These are phyloP conservation scores for Fusarium subglutinans DNA, from an alignment of 2,329 filamentous ascomycete genomes.

Conservation along the genomic window DNA sequence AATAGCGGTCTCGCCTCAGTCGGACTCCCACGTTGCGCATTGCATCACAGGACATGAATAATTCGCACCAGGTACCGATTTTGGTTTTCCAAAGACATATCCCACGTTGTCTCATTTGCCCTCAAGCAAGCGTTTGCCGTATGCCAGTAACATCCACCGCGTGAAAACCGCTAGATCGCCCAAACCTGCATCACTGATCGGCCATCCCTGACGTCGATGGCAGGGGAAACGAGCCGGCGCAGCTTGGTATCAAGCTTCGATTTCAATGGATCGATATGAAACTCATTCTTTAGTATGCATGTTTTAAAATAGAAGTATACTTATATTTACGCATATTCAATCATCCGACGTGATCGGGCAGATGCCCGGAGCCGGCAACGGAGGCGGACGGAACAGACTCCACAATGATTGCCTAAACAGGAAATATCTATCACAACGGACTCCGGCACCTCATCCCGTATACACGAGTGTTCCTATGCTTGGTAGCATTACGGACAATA, in stretches of 20 bases:
- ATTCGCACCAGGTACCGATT: background rate
- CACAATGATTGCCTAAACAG: slow-evolving; percentile 30
- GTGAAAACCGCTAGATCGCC: slow-evolving; percentile 31
- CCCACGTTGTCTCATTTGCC: background rate
- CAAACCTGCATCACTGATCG: slow-evolving; percentile 24
- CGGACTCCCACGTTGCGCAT: slow-evolving; percentile 25
- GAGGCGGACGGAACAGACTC: slow-evolving; percentile 10
- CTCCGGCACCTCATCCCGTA: background rate
- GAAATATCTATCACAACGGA: slow-evolving; percentile 5
- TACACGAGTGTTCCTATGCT: background rate
- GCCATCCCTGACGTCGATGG: slow-evolving; percentile 23
- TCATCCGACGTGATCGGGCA: slow-evolving; percentile 4
- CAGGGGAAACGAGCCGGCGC: background rate
- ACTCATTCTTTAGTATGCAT: background rate
- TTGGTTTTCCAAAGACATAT: background rate
- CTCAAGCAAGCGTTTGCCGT: background rate
- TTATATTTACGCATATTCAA: background rate
- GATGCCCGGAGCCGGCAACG: slow-evolving; percentile 14
- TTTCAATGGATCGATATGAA: background rate
- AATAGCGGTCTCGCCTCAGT: slow-evolving; percentile 11
- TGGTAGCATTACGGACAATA: slow-evolving; percentile 1
- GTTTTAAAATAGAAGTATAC: background rate
- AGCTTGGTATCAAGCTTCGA: background rate
- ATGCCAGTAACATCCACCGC: slow-evolving; percentile 8
- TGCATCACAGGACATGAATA: slow-evolving; percentile 27